A percentile compares a stretch with the other conserved stretches of the same genome.
phyloP scores from a whole-genome alignment of 2,329 filamentous ascomycete genomes.

The Xylaria sp. region DNA sequence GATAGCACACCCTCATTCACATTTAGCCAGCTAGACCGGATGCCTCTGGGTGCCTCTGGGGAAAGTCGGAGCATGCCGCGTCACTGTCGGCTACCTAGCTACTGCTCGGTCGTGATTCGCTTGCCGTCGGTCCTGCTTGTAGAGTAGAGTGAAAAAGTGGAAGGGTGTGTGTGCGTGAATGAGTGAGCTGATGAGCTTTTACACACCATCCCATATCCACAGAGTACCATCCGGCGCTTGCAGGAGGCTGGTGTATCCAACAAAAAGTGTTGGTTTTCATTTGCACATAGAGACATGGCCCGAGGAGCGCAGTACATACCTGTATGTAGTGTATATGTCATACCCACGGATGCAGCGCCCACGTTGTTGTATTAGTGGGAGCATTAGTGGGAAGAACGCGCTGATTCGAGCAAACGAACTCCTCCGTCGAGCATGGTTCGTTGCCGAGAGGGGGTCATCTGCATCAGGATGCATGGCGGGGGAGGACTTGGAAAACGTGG shows the following conservation, averaged over 20 bases:
- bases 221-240: constrained; percentile 36
- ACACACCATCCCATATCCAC: constrained; percentile 22
- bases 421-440: constrained; percentile 31
- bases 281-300: constrained; percentile 13
- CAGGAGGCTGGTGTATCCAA: constrained; percentile 19
- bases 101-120: constrained; percentile 9
- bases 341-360: constrained; percentile 17
- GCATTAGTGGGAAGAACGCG: constrained; percentile 5
- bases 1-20: neutral
- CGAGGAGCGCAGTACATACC: constrained; percentile 7
- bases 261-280: constrained; percentile 4
- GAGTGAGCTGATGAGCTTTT: constrained; percentile 21
- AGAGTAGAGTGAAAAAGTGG: constrained; percentile 16
- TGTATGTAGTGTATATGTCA: neutral
- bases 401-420: constrained; percentile 24
- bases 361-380: constrained; percentile 3
- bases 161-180: constrained; percentile 12
- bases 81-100: neutral
- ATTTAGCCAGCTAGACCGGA: neutral
- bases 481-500: constrained; percentile 30
- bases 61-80: neutral
- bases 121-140: constrained; percentile 14
- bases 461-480: constrained; percentile 31
- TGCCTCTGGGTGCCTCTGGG: too few species aligned
- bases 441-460: constrained; percentile 34